Evolutionary conservation across 2,329 filamentous ascomycete species (phyloP), one percentile per base, ranked within the genome.

Genomic region (Ustilaginoidea virens): DNA sequence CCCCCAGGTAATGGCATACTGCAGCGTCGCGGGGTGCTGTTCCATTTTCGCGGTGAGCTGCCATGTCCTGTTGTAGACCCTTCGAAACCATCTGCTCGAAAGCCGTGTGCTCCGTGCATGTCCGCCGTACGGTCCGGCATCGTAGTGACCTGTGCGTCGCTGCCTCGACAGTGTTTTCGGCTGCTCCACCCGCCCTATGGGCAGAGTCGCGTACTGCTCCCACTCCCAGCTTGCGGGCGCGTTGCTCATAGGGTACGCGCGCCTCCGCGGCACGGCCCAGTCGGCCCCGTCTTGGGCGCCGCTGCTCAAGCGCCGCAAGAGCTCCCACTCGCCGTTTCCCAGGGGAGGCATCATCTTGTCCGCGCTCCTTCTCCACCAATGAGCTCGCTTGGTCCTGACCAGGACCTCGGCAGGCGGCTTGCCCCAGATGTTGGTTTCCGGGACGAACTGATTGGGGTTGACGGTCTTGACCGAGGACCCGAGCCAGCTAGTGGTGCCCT

Each of bases 261-360:
- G 42, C 26, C 50, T 39, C 13, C 37, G 14, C 10, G 61, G 59
- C 2, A 61, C 37, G 12, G 33, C 39, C 49, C 58, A 61, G 18
- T 56, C 47, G 4, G 36, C 34, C 13, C 35, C 28, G 27, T 42
- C 40, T 7, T 56, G 55, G 16, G 48, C 48, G 2, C 62, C 69
- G 6, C 40, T 36, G 3, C 56, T 56, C 20, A 76, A 39, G 15
- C 48, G 46, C n/a, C 47, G 47, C n/a, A 76, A 46, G 10, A 59
- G 42, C 10, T 73, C 55, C 69, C 69, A 76, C 41, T 75, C 67
- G 12, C 53, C 50, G 17, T 45, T 49, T 5, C 57, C 56, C 11
- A 76, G 33, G 0, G 72, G 72, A n/a, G 68, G 65, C 39, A 69
- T 49, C 5, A 71, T 36, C 33, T 60, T 65, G 9, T 56, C 45